These are phyloP conservation scores for Syncephalastrum racemosum DNA, from an alignment of 371 early-diverging fungal species.

Conservation along the genomic window DNA sequence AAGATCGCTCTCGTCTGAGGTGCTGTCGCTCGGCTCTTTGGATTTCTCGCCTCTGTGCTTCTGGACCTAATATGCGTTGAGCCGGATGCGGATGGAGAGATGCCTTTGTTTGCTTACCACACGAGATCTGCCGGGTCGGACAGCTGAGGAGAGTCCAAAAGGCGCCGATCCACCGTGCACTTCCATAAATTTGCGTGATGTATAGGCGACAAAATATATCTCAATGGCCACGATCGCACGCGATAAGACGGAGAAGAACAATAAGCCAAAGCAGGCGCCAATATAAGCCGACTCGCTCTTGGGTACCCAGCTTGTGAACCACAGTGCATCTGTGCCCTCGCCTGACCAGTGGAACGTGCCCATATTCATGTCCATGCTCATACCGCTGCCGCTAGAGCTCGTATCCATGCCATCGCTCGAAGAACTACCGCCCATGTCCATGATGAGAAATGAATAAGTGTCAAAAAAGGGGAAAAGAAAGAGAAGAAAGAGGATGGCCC, in stretches of 20 bases:
- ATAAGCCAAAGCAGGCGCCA: constrained; percentile 57
- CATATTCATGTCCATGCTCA: constrained; percentile 32
- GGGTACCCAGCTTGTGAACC: constrained; percentile 45
- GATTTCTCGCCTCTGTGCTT: too few species aligned
- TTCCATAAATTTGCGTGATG: constrained; percentile 28
- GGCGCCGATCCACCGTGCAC: constrained; percentile 12
- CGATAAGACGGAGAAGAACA: constrained; percentile 49
- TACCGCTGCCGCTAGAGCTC: neutral
- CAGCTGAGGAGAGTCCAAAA: neutral
- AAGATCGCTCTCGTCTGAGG: too few species aligned
- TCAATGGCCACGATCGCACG: constrained; percentile 53
- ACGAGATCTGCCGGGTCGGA: neutral
- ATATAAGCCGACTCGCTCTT: constrained; percentile 53
- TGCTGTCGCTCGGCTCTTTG: too few species aligned
- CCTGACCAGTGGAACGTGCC: constrained; percentile 48
- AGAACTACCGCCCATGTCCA: constrained; percentile 1
- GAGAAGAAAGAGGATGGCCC: too few species aligned
- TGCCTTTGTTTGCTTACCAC: constrained; percentile 1
- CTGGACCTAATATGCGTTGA: neutral
- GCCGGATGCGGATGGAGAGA: neutral
- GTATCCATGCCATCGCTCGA: too few species aligned
- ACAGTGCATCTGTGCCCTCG: constrained; percentile 34
- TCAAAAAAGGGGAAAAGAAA: too few species aligned
- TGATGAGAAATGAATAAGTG: neutral
- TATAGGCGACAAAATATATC: constrained; percentile 48